Conservation (phyloP, 129 eudicot genomes). For the Centaurea solstitialis region DNA sequence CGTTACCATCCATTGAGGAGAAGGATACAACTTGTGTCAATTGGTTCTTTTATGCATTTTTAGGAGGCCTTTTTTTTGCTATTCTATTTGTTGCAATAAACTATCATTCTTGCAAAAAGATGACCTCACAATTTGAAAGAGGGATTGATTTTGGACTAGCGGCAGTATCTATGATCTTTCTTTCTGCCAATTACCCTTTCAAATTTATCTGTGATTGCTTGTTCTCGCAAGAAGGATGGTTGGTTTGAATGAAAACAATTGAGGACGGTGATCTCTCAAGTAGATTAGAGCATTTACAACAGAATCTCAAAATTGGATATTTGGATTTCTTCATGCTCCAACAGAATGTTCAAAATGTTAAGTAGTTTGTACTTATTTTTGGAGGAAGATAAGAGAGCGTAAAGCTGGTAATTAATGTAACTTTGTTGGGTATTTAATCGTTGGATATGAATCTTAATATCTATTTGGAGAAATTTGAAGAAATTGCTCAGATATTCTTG, state of each 20-base stretch:
- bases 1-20: too few species aligned
- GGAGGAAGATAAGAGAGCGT: background rate
- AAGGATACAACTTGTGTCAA: background rate
- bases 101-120: constrained; percentile 3
- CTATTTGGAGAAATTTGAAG: too few species aligned
- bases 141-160: background rate
- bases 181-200: background rate
- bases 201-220: background rate
- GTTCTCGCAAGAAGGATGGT: background rate
- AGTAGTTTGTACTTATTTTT: background rate
- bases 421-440: too few species aligned
- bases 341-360: background rate
- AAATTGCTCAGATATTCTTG: too few species aligned
- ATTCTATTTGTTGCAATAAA: background rate
- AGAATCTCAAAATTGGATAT: background rate
- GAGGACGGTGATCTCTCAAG: too few species aligned
- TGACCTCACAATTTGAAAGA: background rate
- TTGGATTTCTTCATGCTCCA: background rate
- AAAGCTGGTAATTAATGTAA: too few species aligned
- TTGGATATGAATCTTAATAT: too few species aligned
- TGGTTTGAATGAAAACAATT: too few species aligned
- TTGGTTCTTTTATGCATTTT: background rate
- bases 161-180: too few species aligned
- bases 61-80: background rate
- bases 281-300: background rate